Evolutionary conservation across 1,139 yeast species (phyloP), one percentile per base, ranked within the genome.

Genomic region (Taphrina deformans): DNA sequence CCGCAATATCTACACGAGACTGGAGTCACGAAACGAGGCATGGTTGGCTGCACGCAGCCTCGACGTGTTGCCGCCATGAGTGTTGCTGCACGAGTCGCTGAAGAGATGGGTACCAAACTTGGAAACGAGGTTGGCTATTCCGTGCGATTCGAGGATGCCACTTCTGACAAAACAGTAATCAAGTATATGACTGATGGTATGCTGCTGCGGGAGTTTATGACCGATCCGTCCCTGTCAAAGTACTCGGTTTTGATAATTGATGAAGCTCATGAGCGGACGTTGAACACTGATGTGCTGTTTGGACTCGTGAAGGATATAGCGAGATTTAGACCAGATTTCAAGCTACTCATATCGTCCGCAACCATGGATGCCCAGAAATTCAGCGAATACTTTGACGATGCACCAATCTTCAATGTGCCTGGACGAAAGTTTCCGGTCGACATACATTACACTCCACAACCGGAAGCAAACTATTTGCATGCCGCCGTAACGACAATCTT

Each of bases 141-240:
- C 10, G 83, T 92, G 58, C 80, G 99, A 72, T 93, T 92, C 75
- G 98, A 92, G 70, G 96, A 91, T 71, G 79, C 80, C 55, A 80
- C 90, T 0, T 80, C 83, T 27, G 82, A 80, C 0, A 79, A 80
- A 50, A 93, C 98, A 0, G 79, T 80, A 3, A 81, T 92, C 50
- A 90, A 91, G 76, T 92, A 91, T 73, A 82, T 92, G 84, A 93
- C 99, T 0, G 98, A 93, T 75, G 98, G 98, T 80, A 91, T 90
- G 89, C 79, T 93, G 9, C 75, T 93, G 29, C 79, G 98, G 67
- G 98, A 93, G 75, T 88, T 91, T 72, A 76, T 91, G 60, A 80
- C 82, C 0, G 97, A 92, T 71, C 91, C 96, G 0, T 83, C 82
- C 55, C 77, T 92, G 3, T 77, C 83, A 0, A 77, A 78, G 2